These are phyloP conservation scores for Nitzschia sp. DNA, from an alignment of 108 stramenopile genomes.

Conservation along the genomic window DNA sequence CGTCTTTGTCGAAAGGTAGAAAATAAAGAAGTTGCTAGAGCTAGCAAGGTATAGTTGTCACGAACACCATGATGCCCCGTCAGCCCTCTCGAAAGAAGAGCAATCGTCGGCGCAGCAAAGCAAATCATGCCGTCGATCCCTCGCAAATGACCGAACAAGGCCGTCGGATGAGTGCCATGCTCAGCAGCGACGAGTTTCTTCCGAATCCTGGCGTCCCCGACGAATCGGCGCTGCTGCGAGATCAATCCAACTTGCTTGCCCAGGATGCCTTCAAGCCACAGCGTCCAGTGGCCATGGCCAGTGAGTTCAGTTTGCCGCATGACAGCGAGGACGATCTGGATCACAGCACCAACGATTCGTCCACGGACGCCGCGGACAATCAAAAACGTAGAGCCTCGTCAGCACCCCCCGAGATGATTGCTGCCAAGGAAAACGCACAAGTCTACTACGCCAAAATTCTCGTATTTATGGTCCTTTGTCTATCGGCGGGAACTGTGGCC, in stretches of 20 bases:
- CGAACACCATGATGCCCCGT: no score
- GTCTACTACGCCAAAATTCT: background rate
- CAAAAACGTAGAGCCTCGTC: background rate
- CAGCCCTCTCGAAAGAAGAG: no score
- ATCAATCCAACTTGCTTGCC: background rate
- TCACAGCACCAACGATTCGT: background rate
- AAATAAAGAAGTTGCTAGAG: no score
- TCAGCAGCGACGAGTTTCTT: background rate
- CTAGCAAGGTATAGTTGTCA: no score
- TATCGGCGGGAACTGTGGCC: background rate
- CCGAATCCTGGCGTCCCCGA: background rate
- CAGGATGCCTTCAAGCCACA: background rate
- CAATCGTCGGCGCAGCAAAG: background rate
- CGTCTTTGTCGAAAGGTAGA: no score
- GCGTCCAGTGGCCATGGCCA: background rate
- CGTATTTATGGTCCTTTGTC: constrained; percentile 3
- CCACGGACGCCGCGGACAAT: background rate
- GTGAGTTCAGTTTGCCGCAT: background rate
- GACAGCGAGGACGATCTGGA: constrained; percentile 1
- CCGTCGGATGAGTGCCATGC: background rate
- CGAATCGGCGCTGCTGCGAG: background rate
- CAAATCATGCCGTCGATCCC: background rate
- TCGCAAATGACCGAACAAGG: background rate
- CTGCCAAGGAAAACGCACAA: constrained; percentile 15
- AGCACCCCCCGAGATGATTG: background rate